Base-by-base conservation (phyloP, 2,329 filamentous ascomycete genomes). In the Chaetomium sp. region DNA sequence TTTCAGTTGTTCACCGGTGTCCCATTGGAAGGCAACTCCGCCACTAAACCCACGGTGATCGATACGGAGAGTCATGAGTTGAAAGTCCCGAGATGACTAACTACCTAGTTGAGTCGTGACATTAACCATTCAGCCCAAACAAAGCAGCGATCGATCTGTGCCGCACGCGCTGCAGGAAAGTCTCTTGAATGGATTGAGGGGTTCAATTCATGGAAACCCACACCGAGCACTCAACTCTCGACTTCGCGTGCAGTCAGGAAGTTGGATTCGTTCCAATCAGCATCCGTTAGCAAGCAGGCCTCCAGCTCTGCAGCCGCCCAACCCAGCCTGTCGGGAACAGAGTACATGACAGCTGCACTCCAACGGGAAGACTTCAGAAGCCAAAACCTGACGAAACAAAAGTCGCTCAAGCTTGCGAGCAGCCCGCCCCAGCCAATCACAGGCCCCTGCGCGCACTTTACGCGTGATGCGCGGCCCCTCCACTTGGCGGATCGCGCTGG, bases 361-460 rank as follows among this genome's bases (percentile, higher is more conserved):
- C 25, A 57, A 7, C 35, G 23, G 27, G 45, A 45, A 49, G 53
- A 19, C 25, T 53, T 49, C 38, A 60, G 29, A n/a, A n/a, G n/a
- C n/a, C n/a, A n/a, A n/a, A n/a, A 49, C 23, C 23, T 13, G 27
- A 49, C 35, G 55, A 57, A 57, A 21, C 25, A 31, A 33, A 31
- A 33, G 35, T 50, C 45, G 45, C 38, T n/a, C 38, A 19, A 42
- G 53, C n/a, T 10, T n/a, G 45, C 21, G 21, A 51, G 51, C 27
- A 9, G 3, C 10, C n/a, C n/a, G n/a, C n/a, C n/a, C n/a, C 60
- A 60, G 51, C 64, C 64, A 66, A 66, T 66, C 8, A 33, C 57
- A 63, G 9, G 35, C 16, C 35, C 23, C 53, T 63, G 60, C 64
- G 64, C 64, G 64, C 64, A 66, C 64, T 66, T 63, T 63, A 66